Base-by-base conservation (phyloP, 169 alveolate species). In the Plasmodium gaboni region DNA sequence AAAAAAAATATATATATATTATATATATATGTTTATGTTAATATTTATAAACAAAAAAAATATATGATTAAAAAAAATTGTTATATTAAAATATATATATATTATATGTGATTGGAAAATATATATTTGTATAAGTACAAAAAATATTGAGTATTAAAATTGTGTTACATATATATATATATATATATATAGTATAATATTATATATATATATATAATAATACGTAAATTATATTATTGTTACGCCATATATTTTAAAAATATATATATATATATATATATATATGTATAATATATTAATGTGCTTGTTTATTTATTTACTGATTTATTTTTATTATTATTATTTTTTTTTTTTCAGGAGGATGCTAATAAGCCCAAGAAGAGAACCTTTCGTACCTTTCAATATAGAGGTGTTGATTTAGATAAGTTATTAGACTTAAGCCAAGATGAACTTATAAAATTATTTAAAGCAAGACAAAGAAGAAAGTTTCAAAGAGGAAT, bases 321-420 rank as follows among this genome's bases (percentile, higher is more conserved):
- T 13, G 1, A 53, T 53, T n/a, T 53, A n/a, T 53, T 32, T 10
- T 6, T 51, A 10, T 15, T 6, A 5, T 51, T 51, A 51, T n/a
- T 51, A 10, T 6, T 0, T 50, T 1, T 1, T 65, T 19, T 6
- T 61, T 38, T 22, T 60, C 55, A 86, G 92, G 92, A 59, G 50
- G 92, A 86, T 67, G 94, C 95, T 86, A 87, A 89, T 64, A 96
- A 97, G 80, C 97, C 96, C 53, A 96, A 96, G 94, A 98, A 97
- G 97, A 97, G 99, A 93, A 96, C 99, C 93, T 98, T 98, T 96
- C 97, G 99, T 91, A 98, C 99, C 94, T 97, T 96, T 95, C 96
- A 98, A 86, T 98, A 97, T 95, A 96, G 99, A 88, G 99, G 99
- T 72, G 96, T 97, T 42, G 99, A 98, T 90, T 95, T 98, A 76